Conservation (phyloP, 108 stramenopile species). For the Poteriospumella lacustris region DNA sequence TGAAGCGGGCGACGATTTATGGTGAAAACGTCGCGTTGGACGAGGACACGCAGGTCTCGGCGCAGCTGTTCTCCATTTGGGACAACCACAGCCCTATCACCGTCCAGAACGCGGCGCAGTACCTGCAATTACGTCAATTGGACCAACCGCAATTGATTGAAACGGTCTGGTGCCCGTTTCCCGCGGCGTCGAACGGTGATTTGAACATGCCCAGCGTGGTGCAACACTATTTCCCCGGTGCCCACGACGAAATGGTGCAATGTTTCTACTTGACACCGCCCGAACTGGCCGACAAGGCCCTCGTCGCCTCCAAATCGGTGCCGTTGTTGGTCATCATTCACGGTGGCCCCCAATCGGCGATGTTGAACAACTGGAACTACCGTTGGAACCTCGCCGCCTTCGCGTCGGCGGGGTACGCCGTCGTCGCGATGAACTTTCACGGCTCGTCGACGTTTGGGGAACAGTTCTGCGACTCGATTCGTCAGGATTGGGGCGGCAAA, state of each 20-base stretch:
- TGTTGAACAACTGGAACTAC: slow-evolving; percentile 16
- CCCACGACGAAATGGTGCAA: not conserved
- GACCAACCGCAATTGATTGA: too few relatives aligned
- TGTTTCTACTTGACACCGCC: not conserved
- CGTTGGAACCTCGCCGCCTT: slow-evolving; percentile 25
- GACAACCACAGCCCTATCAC: too few relatives aligned
- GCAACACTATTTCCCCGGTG: slow-evolving; percentile 19
- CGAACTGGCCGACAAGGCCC: not conserved
- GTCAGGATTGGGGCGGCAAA: slow-evolving; percentile 14
- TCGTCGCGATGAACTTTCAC: slow-evolving; percentile 7
- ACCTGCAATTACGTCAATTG: too few relatives aligned
- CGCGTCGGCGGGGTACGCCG: slow-evolving; percentile 19
- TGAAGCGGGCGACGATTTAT: too few relatives aligned
- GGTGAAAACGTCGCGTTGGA: too few relatives aligned
- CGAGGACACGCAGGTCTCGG: too few relatives aligned
- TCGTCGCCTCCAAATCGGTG: not conserved
- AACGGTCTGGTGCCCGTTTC: not conserved
- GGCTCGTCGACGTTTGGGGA: slow-evolving; percentile 1
- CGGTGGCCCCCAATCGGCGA: slow-evolving; percentile 27
- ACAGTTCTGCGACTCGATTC: not conserved
- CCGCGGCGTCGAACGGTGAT: not conserved
- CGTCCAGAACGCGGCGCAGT: too few relatives aligned
- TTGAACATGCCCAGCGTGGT: not conserved
- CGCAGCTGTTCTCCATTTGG: too few relatives aligned
- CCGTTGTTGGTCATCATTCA: slow-evolving; percentile 29